Evolutionary conservation across 768 basidiomycete genomes (phyloP), one percentile per base, ranked within the genome.

Genomic region (Trametes coccinea): DNA sequence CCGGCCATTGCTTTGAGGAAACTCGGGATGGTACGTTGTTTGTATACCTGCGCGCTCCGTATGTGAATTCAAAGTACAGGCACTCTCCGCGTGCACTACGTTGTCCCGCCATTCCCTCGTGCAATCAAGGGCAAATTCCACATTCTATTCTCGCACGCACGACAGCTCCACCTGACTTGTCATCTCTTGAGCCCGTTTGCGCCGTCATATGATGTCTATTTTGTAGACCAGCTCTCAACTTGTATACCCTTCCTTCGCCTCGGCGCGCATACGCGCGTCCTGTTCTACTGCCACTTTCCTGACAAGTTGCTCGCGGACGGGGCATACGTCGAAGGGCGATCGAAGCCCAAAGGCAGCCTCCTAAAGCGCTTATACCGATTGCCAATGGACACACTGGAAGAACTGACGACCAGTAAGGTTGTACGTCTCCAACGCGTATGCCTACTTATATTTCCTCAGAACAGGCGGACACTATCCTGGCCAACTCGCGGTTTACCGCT

Each of bases 251-350:
- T 97, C 60, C 79, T 99, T 0, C 83, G 92, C 2, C 68, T 77
- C 61, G 69, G 92, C 13, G 83, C 80, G 2, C 79, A 79, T 22
- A 92, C 84, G n/a, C 86, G 93, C 2, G 91, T 96, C 33, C 88
- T 98, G 17, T 98, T 98, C 75, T 98, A 99, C 72, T 96, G 94
- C 66, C 97, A 98, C 72, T 98, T 99, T 66, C 97, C 96, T 0
- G 96, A 99, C 76, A 96, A 96, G 73, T 79, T 98, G 0, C 82
- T 98, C 30, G 85, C 89, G 5, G 83, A 85, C 63, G 90, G 90
- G 0, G 84, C 80, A 41, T 85, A 75, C 68, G 80, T 86, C 0
- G 85, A 89, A 54, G 87, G 84, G 11, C 73, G 77, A 56, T 68
- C 74, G 45, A 73, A 71, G 41, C 80, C 72, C 68, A 76, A 75